phyloP scores from a whole-genome alignment of 1,284 basidiomycete genomes.

The Boletellus deceptivus region DNA sequence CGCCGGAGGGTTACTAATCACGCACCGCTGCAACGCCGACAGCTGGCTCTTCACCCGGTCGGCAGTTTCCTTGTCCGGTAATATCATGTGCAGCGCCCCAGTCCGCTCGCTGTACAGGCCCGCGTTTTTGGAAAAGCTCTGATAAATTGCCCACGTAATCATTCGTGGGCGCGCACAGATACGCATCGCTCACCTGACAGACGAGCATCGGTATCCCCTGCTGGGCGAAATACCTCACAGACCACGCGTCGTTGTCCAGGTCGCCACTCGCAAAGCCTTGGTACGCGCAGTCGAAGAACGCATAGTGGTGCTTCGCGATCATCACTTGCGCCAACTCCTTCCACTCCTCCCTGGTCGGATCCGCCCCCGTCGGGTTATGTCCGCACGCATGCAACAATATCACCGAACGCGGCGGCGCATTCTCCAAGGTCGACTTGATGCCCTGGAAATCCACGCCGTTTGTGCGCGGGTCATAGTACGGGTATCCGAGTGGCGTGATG shows the following conservation, averaged over 20 bases:
- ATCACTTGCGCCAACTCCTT: slow-evolving; percentile 75
- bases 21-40: slow-evolving; percentile 83
- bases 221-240: slow-evolving; percentile 75
- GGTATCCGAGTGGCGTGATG: slow-evolving; percentile 78
- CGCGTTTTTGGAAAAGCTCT: slow-evolving; percentile 97
- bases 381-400: slow-evolving; percentile 93
- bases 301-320: slow-evolving; percentile 76
- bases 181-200: slow-evolving; percentile 66
- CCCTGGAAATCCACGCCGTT: slow-evolving; percentile 85
- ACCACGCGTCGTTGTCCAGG: slow-evolving; percentile 73
- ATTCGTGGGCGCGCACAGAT: background rate
- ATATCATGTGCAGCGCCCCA: slow-evolving; percentile 80
- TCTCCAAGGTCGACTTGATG: slow-evolving; percentile 64
- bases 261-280: slow-evolving; percentile 92
- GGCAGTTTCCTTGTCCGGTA: slow-evolving; percentile 61
- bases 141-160: slow-evolving; percentile 21
- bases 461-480: slow-evolving; percentile 89
- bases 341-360: slow-evolving; percentile 92
- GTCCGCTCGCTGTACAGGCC: slow-evolving; percentile 92
- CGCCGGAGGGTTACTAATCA: slow-evolving; percentile 92
- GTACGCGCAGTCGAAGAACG: slow-evolving; percentile 95
- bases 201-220: slow-evolving; percentile 77
- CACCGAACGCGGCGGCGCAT: slow-evolving; percentile 73
- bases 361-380: slow-evolving; percentile 95
- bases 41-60: slow-evolving; percentile 80